Percentiles rank a stretch among this genome's conserved stretches.
Evolutionary conservation across 2,329 filamentous ascomycete species (phyloP).

Genomic region (Penicillium polonicum): DNA sequence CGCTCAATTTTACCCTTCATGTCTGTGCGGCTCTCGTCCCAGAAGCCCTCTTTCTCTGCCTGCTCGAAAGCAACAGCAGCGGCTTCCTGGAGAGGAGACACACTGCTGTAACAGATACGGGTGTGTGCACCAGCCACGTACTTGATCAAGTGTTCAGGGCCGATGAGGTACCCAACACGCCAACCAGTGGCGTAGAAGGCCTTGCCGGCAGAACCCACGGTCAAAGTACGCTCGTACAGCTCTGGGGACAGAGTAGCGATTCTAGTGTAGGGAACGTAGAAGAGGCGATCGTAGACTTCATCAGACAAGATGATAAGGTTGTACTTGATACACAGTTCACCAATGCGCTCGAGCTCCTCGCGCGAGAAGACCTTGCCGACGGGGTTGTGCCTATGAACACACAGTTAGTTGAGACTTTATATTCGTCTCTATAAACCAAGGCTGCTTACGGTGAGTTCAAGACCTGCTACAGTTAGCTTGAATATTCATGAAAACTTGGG

Average conservation of each 20-base stretch:
- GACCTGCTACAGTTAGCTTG: conserved; percentile 34
- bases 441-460: conserved; percentile 51
- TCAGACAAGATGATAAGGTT: conserved; percentile 91
- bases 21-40: conserved; percentile 75
- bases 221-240: conserved; percentile 81
- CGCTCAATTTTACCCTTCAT: conserved; percentile 87
- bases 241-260: conserved; percentile 89
- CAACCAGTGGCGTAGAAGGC: conserved; percentile 98
- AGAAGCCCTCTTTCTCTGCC: conserved; percentile 82
- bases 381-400: conserved; percentile 68
- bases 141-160: conserved; percentile 81
- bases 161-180: conserved; percentile 94
- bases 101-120: conserved; percentile 91
- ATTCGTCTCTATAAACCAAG: not conserved
- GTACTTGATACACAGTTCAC: conserved; percentile 84
- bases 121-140: conserved; percentile 92
- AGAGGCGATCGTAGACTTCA: conserved; percentile 92
- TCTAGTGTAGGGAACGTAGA: conserved; percentile 91
- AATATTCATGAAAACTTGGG: conserved; percentile 26
- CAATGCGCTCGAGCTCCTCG: conserved; percentile 79
- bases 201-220: conserved; percentile 94
- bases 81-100: conserved; percentile 91
- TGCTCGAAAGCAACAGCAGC: conserved; percentile 91
- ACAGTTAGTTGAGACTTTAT: conserved; percentile 11
- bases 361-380: conserved; percentile 92